Conservation (phyloP, 345 rosid genomes). For the Brassica incana region DNA sequence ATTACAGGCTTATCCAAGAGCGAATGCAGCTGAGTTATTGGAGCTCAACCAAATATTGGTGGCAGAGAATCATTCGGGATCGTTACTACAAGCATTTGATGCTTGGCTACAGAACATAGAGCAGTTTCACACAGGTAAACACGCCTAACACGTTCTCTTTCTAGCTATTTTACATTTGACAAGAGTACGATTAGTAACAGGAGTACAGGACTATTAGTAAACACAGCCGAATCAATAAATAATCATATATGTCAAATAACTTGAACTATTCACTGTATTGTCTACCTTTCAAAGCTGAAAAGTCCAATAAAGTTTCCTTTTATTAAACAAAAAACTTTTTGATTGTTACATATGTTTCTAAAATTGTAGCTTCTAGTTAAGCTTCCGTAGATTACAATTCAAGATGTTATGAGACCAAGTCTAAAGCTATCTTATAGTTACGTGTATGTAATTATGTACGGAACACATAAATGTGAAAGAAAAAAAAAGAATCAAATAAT, state of each 20-base stretch:
- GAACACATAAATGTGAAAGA: slow-evolving; percentile 4
- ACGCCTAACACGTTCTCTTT: slow-evolving; percentile 12
- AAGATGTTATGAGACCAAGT: background rate
- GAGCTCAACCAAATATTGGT: slow-evolving; percentile 47
- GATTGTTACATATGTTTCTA: slow-evolving; percentile 4
- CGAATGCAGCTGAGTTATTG: slow-evolving; percentile 58
- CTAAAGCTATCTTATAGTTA: slow-evolving; percentile 27
- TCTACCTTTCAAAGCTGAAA: too few relatives aligned
- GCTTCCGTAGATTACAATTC: slow-evolving; percentile 17
- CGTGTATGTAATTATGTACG: slow-evolving; percentile 28
- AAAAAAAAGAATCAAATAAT: slow-evolving; percentile 32
- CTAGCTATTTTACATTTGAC: background rate
- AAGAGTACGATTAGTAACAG: background rate
- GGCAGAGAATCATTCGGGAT: slow-evolving; percentile 80
- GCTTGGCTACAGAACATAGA: slow-evolving; percentile 40
- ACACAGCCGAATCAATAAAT: background rate
- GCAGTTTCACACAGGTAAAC: slow-evolving; percentile 28
- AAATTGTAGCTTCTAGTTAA: background rate
- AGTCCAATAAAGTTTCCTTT: background rate
- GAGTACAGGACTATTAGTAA: background rate
- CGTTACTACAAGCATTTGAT: slow-evolving; percentile 40
- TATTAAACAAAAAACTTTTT: background rate
- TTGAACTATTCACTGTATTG: too few relatives aligned
- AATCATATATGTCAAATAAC: too few relatives aligned
- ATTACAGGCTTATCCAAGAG: slow-evolving; percentile 80